Evolutionary conservation across 1,284 basidiomycete species (phyloP), one percentile per base, ranked within the genome.

Genomic region (Moesziomyces antarcticus): DNA sequence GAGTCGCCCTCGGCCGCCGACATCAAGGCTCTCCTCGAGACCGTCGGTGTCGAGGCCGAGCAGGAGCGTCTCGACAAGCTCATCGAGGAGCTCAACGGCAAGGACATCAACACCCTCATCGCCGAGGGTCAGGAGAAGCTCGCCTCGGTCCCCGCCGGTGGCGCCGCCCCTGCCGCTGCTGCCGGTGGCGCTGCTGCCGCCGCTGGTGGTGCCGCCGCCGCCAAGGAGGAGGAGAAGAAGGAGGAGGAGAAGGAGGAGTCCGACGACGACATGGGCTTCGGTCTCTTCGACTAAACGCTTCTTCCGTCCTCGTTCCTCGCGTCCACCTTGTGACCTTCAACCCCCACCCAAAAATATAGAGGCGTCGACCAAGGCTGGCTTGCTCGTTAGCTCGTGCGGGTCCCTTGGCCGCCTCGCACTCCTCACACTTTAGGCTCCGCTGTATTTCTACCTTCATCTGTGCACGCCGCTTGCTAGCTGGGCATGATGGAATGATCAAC

Each of bases 121-220:
- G 88, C 91, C 79, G 93, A 95, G 87, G 96, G 96, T 62, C 90
- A 91, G 55, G 86, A 89, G 85, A 98, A 98, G 88, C 93, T 98
- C 82, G 90, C 94, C 65, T 97, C 95, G 79, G 96, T 95, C 85
- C 87, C 83, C 68, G 85, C 84, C 50, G 85, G 84, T 56, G 85
- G 82, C 74, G 80, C 75, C 37, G 74, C 77, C 41, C 65, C 76
- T 37, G 81, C 81, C 51, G 82, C 80, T 59, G 82, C 77, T 56
- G 87, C 88, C 57, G 86, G 87, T 63, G 88, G 88, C 64, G 89
- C 88, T 55, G 89, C 86, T 73, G 88, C 87, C 64, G 89, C 87
- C 56, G 89, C 88, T 58, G 89, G 88, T 57, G 90, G 88, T 44
- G 90, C 88, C 58, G 90, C 88, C 52, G 90, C 87, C 52, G 88